Evolutionary conservation across 768 basidiomycete species (phyloP).

Genomic region (Leccinellum rugosiceps): DNA sequence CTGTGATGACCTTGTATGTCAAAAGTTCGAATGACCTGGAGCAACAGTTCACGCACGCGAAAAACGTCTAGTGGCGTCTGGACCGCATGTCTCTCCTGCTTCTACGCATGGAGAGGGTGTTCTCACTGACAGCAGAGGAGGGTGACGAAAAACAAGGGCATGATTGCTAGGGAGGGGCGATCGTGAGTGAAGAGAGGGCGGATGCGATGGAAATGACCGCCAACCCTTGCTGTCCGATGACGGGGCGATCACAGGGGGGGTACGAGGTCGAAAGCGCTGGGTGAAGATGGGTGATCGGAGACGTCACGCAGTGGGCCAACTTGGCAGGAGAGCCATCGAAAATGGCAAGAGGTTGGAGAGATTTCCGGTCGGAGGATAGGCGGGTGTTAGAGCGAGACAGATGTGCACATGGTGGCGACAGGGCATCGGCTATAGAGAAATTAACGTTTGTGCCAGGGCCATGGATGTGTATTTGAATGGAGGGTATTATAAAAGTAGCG

Average conservation of each 20-base stretch:
- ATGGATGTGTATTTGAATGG: conserved; percentile 4
- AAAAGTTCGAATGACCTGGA: conserved; percentile 7
- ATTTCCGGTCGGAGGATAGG: not conserved
- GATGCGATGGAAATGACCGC: not conserved
- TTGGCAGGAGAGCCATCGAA: not conserved
- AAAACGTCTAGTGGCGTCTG: conserved; percentile 28
- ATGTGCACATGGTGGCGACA: conserved; percentile 7
- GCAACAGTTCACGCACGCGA: conserved; percentile 26
- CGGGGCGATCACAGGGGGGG: not conserved
- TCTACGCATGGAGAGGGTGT: conserved; percentile 6
- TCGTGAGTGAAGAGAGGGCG: not conserved
- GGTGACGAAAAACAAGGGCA: not conserved
- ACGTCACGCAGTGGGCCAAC: not conserved
- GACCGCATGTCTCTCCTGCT: conserved; percentile 14
- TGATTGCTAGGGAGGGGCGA: not conserved
- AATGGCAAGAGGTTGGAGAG: not conserved
- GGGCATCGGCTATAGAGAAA: conserved; percentile 8
- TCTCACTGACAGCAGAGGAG: not conserved
- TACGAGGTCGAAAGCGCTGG: not conserved
- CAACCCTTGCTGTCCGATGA: not conserved
- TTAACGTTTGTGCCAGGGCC: conserved; percentile 17
- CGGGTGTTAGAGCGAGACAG: not conserved
- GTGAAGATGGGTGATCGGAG: not conserved
- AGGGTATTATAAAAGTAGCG: conserved; percentile 1
- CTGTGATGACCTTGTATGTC: conserved; percentile 1